phyloP scores from a whole-genome alignment of 495 filamentous ascomycete species.

The Penicillium herquei region DNA sequence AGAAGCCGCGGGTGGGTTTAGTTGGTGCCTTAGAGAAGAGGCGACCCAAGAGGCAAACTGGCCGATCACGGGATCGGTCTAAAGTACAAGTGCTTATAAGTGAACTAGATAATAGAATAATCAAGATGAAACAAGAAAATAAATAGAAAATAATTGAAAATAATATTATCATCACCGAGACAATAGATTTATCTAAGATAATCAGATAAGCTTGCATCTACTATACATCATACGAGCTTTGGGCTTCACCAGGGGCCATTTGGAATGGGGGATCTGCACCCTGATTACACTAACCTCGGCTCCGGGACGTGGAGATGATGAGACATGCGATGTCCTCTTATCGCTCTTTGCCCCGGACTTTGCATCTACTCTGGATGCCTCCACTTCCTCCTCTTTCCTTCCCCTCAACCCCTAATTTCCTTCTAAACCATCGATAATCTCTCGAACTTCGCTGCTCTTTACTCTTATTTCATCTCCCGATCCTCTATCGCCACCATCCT shows the following conservation, averaged over 20 bases:
- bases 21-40: slow-evolving; percentile 6
- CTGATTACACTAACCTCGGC: slow-evolving; percentile 38
- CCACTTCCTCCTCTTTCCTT: slow-evolving; percentile 28
- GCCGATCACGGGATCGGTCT: slow-evolving; percentile 1
- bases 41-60: background rate
- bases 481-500: background rate
- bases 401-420: slow-evolving; percentile 13
- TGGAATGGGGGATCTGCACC: slow-evolving; percentile 7
- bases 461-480: background rate
- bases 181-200: background rate
- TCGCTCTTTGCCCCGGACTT: slow-evolving; percentile 35
- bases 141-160: background rate
- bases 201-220: background rate
- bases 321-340: slow-evolving; percentile 32
- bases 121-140: background rate
- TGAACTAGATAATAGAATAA: background rate
- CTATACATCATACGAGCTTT: background rate
- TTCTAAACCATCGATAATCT: slow-evolving; percentile 6
- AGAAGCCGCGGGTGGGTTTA: slow-evolving; percentile 16
- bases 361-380: slow-evolving; percentile 26
- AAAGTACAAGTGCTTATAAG: background rate
- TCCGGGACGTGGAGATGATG: slow-evolving; percentile 32
- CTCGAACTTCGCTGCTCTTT: slow-evolving; percentile 6
- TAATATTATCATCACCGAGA: background rate
- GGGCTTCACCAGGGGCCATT: slow-evolving; percentile 1